These are phyloP conservation scores for Penicillium sclerotigenum DNA, from an alignment of 2,329 filamentous ascomycete genomes.

Conservation along the genomic window DNA sequence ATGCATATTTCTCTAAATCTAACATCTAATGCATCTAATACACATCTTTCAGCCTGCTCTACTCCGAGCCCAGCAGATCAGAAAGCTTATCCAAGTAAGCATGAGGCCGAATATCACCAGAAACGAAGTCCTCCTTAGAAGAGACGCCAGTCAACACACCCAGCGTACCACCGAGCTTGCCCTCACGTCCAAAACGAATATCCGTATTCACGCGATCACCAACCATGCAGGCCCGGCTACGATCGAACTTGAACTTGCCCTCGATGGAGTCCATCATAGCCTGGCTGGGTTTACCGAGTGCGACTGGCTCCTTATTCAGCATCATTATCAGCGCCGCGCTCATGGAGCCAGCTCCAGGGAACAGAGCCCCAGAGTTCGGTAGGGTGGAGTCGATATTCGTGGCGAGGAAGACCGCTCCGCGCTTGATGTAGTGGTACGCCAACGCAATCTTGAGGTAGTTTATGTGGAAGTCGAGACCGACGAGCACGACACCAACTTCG, in stretches of 20 bases:
- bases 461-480: conserved; percentile 87
- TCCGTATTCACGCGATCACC: conserved; percentile 93
- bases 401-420: conserved; percentile 80
- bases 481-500: conserved; percentile 84
- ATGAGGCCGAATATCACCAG: conserved; percentile 68
- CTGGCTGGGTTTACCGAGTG: conserved; percentile 90
- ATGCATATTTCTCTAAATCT: neutral
- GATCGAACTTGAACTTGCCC: conserved; percentile 87
- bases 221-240: conserved; percentile 86
- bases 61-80: conserved; percentile 58
- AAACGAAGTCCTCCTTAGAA: conserved; percentile 75
- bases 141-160: conserved; percentile 87
- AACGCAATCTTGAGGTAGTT: conserved; percentile 90
- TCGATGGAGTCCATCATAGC: conserved; percentile 99
- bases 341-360: conserved; percentile 85
- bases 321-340: conserved; percentile 75
- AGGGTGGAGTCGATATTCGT: conserved; percentile 92
- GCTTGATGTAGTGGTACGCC: conserved; percentile 78
- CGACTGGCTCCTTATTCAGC: conserved; percentile 65
- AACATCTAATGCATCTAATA: neutral
- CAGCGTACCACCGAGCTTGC: conserved; percentile 83
- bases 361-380: conserved; percentile 75
- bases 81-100: conserved; percentile 83
- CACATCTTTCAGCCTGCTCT: neutral
- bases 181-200: conserved; percentile 91